Evolutionary conservation across 257 asterid genomes (phyloP).

Genomic region (Fraxinus cuspidata): DNA sequence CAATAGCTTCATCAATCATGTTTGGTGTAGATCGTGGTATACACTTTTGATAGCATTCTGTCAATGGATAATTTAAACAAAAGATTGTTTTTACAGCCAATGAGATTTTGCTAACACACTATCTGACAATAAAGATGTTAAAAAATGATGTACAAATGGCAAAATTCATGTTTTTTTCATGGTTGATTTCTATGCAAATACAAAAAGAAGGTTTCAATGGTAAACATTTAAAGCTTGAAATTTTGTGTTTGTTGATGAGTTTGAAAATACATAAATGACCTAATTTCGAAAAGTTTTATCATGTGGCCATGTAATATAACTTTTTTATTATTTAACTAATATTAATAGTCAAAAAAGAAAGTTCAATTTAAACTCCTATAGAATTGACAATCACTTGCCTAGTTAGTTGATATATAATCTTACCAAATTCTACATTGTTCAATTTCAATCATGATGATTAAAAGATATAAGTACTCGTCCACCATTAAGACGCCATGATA

Average conservation of each 20-base stretch:
- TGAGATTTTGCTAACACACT: too few relatives aligned
- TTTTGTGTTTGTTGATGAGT: not conserved
- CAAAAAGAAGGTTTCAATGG: not conserved
- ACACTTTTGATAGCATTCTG: too few relatives aligned
- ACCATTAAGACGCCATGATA: not conserved
- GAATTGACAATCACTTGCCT: conserved; percentile 7
- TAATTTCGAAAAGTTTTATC: not conserved
- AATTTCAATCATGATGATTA: not conserved
- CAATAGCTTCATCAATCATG: not conserved
- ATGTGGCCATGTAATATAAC: not conserved
- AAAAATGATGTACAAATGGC: too few relatives aligned
- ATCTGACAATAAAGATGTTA: too few relatives aligned
- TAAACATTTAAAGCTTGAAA: not conserved
- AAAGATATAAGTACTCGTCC: not conserved
- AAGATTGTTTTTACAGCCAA: too few relatives aligned
- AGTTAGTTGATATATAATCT: not conserved
- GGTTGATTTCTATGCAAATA: not conserved
- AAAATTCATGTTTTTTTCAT: not conserved
- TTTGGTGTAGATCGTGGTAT: too few relatives aligned
- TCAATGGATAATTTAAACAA: too few relatives aligned
- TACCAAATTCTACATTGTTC: not conserved
- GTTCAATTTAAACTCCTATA: not conserved
- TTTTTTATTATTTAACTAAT: not conserved
- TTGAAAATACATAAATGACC: not conserved
- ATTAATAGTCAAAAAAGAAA: not conserved